phyloP scores from a whole-genome alignment of 441 rosid species.

The Breynia disticha region DNA sequence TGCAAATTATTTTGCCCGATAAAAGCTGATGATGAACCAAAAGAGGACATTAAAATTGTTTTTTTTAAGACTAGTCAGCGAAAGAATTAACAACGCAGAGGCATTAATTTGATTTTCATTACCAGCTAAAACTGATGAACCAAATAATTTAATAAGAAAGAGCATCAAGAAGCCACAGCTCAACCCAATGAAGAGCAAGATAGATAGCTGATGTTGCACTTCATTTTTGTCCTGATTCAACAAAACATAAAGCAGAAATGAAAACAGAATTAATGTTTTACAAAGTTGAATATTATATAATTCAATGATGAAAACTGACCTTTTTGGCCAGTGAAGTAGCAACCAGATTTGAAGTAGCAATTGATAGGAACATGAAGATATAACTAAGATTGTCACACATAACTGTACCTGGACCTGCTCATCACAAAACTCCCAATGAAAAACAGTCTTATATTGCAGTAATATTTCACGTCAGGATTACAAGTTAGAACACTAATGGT shows the following conservation, averaged over 20 bases:
- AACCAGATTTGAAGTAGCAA: conserved; percentile 85
- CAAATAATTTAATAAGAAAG: conserved; percentile 35
- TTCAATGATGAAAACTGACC: conserved; percentile 26
- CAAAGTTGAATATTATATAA: neutral
- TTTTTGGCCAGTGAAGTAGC: conserved; percentile 72
- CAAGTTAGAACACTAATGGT: neutral
- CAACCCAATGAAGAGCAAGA: conserved; percentile 37
- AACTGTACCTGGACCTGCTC: conserved; percentile 83
- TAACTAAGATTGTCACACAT: conserved; percentile 61
- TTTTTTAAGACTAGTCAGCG: too few species aligned
- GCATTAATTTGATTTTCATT: conserved; percentile 4
- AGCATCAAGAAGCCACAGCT: conserved; percentile 36
- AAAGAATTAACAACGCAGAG: too few species aligned
- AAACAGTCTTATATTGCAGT: too few species aligned
- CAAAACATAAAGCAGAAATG: neutral
- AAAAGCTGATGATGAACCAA: conserved; percentile 29
- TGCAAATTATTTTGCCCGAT: conserved; percentile 32
- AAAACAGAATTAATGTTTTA: neutral
- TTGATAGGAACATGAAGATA: conserved; percentile 77
- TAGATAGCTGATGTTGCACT: conserved; percentile 41
- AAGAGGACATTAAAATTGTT: too few species aligned
- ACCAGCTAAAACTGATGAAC: conserved; percentile 35
- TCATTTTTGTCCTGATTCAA: conserved; percentile 33
- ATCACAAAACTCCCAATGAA: conserved; percentile 9
- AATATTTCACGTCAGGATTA: neutral